Evolutionary conservation across 257 asterid genomes (phyloP).

Genomic region (Echium plantagineum): DNA sequence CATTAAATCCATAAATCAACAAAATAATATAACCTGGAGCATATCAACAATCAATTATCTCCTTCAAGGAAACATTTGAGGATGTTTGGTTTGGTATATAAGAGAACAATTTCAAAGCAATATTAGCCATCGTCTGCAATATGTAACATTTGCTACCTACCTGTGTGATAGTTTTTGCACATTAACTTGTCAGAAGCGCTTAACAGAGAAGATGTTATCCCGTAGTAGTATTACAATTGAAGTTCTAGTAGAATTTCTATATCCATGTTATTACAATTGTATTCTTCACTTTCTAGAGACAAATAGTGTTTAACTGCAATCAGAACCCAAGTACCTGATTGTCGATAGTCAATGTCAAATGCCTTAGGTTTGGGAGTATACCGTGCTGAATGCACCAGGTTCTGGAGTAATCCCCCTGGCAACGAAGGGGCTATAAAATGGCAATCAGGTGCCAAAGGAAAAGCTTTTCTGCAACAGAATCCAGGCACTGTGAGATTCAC

Average conservation of each 20-base stretch:
- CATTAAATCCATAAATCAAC: too few relatives aligned
- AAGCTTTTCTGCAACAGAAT: too few relatives aligned
- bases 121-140: background rate
- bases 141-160: too few relatives aligned
- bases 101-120: background rate
- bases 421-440: background rate
- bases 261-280: background rate
- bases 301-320: background rate
- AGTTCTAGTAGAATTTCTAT: too few relatives aligned
- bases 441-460: background rate
- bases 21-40: too few relatives aligned
- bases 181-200: background rate
- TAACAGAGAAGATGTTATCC: background rate
- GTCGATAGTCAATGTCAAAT: background rate
- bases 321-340: too few relatives aligned
- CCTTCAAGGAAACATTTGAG: too few relatives aligned
- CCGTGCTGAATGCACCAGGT: background rate
- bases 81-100: too few relatives aligned
- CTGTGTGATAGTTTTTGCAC: background rate
- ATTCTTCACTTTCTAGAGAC: background rate
- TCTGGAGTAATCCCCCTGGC: background rate
- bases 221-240: too few relatives aligned
- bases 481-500: too few relatives aligned
- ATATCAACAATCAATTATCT: too few relatives aligned
- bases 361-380: background rate